These are phyloP conservation scores for Colletotrichum limetticola DNA, from an alignment of 2,329 filamentous ascomycete species.

Conservation along the genomic window DNA sequence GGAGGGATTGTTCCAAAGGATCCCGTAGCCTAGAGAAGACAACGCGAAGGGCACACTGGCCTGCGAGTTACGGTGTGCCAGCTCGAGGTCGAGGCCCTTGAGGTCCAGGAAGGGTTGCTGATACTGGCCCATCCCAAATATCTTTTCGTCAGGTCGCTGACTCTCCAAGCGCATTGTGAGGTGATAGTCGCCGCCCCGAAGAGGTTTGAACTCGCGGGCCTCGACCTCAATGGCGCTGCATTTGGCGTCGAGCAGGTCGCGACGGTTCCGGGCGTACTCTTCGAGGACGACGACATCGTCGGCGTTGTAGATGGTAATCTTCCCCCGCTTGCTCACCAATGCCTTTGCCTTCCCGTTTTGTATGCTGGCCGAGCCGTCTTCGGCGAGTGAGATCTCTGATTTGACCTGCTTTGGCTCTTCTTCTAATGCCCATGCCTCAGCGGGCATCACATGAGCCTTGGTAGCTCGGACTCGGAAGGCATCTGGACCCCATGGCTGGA, in stretches of 20 bases:
- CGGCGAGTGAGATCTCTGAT: slow-evolving; percentile 35
- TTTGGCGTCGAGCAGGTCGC: slow-evolving; percentile 58
- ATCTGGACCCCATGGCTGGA: slow-evolving; percentile 54
- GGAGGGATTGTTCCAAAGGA: slow-evolving; percentile 71
- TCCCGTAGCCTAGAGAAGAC: slow-evolving; percentile 66
- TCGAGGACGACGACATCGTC: slow-evolving; percentile 41
- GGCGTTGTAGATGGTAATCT: slow-evolving; percentile 40
- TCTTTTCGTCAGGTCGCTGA: slow-evolving; percentile 60
- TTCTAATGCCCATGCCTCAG: slow-evolving; percentile 50
- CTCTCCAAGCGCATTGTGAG: slow-evolving; percentile 67
- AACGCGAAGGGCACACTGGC: slow-evolving; percentile 69
- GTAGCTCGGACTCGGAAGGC: slow-evolving; percentile 58
- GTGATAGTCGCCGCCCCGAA: slow-evolving; percentile 59
- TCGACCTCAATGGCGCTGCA: slow-evolving; percentile 64
- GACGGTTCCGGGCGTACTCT: slow-evolving; percentile 43
- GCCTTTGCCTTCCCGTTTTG: slow-evolving; percentile 43
- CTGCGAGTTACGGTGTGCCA: slow-evolving; percentile 72
- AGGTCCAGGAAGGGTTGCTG: slow-evolving; percentile 68
- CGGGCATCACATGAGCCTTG: slow-evolving; percentile 46
- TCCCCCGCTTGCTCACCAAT: slow-evolving; percentile 40
- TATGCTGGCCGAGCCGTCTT: slow-evolving; percentile 37
- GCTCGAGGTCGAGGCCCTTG: slow-evolving; percentile 68
- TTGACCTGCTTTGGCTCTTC: not conserved
- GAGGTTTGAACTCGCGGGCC: slow-evolving; percentile 64
- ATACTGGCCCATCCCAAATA: slow-evolving; percentile 75